phyloP scores from a whole-genome alignment of 2,329 filamentous ascomycete species.

The Cadophora sp. region DNA sequence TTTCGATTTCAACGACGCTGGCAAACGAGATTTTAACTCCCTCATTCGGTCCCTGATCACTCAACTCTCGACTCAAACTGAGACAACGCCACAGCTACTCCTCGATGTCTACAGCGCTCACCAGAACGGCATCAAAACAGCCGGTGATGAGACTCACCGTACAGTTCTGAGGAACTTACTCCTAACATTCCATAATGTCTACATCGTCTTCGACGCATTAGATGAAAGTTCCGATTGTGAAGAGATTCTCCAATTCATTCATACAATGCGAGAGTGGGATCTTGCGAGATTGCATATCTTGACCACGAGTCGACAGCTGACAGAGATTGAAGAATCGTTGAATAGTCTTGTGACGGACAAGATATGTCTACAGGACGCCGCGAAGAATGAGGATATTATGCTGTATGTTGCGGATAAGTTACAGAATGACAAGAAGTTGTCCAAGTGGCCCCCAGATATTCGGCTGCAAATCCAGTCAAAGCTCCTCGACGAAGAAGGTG shows the following conservation, averaged over 20 bases:
- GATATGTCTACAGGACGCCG: slow-evolving; percentile 31
- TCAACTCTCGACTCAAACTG: slow-evolving; percentile 46
- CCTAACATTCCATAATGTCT: slow-evolving; percentile 43
- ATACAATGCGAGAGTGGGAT: slow-evolving; percentile 34
- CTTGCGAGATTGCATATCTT: slow-evolving; percentile 31
- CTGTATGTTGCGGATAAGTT: slow-evolving; percentile 41
- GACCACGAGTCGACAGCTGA: slow-evolving; percentile 47
- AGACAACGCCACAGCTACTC: slow-evolving; percentile 25
- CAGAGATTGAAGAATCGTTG: slow-evolving; percentile 44
- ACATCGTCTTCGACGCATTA: slow-evolving; percentile 49
- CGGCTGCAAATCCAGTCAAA: slow-evolving; percentile 41
- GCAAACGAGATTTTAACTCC: slow-evolving; percentile 44
- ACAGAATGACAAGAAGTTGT: slow-evolving; percentile 35
- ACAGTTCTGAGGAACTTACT: slow-evolving; percentile 31
- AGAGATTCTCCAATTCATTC: slow-evolving; percentile 41
- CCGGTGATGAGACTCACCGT: slow-evolving; percentile 23
- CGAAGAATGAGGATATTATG: slow-evolving; percentile 41
- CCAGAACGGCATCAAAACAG: slow-evolving; percentile 21
- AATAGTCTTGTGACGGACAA: slow-evolving; percentile 31
- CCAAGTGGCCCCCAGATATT: slow-evolving; percentile 39
- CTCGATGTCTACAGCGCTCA: slow-evolving; percentile 27
- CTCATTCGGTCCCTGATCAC: slow-evolving; percentile 47
- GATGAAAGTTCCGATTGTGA: slow-evolving; percentile 46
- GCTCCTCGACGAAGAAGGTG: slow-evolving; percentile 41
- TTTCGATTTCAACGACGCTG: slow-evolving; percentile 49